Percentiles rank a stretch among this genome's conserved stretches.
These are phyloP conservation scores for Xylaria scruposa DNA, from an alignment of 495 filamentous ascomycete genomes.

Conservation along the genomic window DNA sequence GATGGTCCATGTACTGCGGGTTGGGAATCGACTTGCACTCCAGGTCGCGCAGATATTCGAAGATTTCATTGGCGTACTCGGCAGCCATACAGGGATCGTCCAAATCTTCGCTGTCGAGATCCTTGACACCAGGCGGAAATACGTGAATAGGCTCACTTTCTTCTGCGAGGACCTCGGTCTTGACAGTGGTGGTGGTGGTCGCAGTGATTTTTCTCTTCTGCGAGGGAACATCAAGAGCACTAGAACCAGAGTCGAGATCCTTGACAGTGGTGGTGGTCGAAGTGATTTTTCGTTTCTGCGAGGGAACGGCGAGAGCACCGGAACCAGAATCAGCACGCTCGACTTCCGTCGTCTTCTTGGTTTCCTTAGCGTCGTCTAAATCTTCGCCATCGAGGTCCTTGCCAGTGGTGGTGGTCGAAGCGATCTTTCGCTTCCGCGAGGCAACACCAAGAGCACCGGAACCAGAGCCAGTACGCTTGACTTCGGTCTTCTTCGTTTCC, in stretches of 20 bases:
- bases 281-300: slow-evolving; percentile 67
- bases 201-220: slow-evolving; percentile 68
- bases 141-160: slow-evolving; percentile 58
- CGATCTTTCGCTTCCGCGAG: slow-evolving; percentile 67
- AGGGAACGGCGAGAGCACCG: slow-evolving; percentile 61
- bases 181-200: slow-evolving; percentile 57
- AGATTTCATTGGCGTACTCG: slow-evolving; percentile 96
- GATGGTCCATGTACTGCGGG: slow-evolving; percentile 90
- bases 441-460: slow-evolving; percentile 64
- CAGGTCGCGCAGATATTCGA: slow-evolving; percentile 90
- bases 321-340: slow-evolving; percentile 78
- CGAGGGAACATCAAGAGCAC: slow-evolving; percentile 59
- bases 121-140: slow-evolving; percentile 60
- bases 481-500: slow-evolving; percentile 68
- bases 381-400: no score
- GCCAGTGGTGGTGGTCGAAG: slow-evolving; percentile 55
- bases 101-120: slow-evolving; percentile 84
- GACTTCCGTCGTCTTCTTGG: slow-evolving; percentile 69
- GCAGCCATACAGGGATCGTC: slow-evolving; percentile 97
- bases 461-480: slow-evolving; percentile 75
- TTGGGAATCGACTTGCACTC: slow-evolving; percentile 86
- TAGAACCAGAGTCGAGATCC: slow-evolving; percentile 75
- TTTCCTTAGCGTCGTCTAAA: slow-evolving; percentile 68
- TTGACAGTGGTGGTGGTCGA: slow-evolving; percentile 57
- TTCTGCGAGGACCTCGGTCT: slow-evolving; percentile 65